A percentile compares a stretch with the other conserved stretches of the same genome.
Evolutionary conservation across 2,329 filamentous ascomycete species (phyloP).

Genomic region (Leptodontidium sp.): DNA sequence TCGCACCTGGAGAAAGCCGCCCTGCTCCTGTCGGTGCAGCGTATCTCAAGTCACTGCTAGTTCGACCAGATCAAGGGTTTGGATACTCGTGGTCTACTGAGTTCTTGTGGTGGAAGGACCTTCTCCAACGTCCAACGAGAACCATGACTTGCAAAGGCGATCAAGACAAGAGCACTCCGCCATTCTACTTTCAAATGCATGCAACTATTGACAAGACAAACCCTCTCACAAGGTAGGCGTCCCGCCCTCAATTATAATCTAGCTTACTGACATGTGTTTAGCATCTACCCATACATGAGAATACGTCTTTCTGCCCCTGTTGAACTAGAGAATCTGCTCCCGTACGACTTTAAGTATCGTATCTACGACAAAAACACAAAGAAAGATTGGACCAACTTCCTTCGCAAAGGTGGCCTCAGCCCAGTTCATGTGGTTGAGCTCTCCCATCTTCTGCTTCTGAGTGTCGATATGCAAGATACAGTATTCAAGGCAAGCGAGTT

Average conservation of each 20-base stretch:
- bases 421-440: conserved; percentile 97
- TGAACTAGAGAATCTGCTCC: conserved; percentile 91
- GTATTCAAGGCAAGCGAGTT: conserved; percentile 96
- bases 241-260: not conserved
- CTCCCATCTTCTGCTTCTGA: conserved; percentile 90
- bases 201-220: conserved; percentile 85
- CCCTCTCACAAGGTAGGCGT: conserved; percentile 73
- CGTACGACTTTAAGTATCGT: conserved; percentile 98
- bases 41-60: conserved; percentile 85
- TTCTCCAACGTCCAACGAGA: conserved; percentile 83
- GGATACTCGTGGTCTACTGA: conserved; percentile 96
- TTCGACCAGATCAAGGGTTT: conserved; percentile 94
- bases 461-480: conserved; percentile 96
- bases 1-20: conserved; percentile 87
- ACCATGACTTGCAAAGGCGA: conserved; percentile 91
- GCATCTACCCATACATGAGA: conserved; percentile 92
- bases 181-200: conserved; percentile 97
- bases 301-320: conserved; percentile 91
- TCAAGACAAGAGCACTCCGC: conserved; percentile 75
- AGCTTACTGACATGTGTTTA: conserved; percentile 50
- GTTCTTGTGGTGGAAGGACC: conserved; percentile 89
- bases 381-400: conserved; percentile 98
- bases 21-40: conserved; percentile 93
- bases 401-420: conserved; percentile 94
- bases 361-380: conserved; percentile 99